Conservation (phyloP, 225 moss, liverwort and hornwort genomes). For the Lunularia cruciata region DNA sequence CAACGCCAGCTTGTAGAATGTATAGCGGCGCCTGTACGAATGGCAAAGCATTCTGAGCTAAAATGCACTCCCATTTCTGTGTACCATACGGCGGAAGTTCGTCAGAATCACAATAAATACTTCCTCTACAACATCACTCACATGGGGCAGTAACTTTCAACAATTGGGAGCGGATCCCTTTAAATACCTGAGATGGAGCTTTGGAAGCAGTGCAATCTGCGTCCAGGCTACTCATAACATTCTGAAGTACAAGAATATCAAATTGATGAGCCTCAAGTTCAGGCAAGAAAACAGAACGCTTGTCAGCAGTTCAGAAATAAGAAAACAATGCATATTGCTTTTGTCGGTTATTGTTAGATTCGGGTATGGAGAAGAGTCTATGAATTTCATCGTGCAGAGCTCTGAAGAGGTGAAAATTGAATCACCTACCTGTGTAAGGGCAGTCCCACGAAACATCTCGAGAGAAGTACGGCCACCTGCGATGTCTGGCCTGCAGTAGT, state of each 20-base stretch:
- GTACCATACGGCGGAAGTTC: no score
- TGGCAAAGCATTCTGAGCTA: constrained; percentile 28
- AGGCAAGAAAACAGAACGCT: neutral
- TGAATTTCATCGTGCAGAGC: no score
- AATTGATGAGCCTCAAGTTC: no score
- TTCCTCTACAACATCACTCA: no score
- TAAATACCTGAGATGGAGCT: constrained; percentile 17
- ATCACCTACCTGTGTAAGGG: constrained; percentile 15
- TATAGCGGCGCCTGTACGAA: constrained; percentile 25
- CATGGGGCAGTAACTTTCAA: no score
- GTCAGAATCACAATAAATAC: no score
- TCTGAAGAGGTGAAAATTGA: neutral
- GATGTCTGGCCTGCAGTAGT: constrained; percentile 13
- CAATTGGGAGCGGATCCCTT: neutral
- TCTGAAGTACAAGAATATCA: no score
- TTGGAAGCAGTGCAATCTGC: neutral
- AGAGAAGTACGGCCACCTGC: constrained; percentile 3
- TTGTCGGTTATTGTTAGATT: no score
- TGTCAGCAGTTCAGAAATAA: no score
- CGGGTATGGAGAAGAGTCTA: no score
- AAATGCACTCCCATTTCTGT: constrained; percentile 35
- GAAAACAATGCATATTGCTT: constrained; percentile 1
- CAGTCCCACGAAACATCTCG: constrained; percentile 10
- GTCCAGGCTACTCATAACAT: constrained; percentile 10
- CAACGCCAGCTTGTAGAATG: constrained; percentile 31